phyloP scores from a whole-genome alignment of 2,329 filamentous ascomycete species.

The Capronia coronata region DNA sequence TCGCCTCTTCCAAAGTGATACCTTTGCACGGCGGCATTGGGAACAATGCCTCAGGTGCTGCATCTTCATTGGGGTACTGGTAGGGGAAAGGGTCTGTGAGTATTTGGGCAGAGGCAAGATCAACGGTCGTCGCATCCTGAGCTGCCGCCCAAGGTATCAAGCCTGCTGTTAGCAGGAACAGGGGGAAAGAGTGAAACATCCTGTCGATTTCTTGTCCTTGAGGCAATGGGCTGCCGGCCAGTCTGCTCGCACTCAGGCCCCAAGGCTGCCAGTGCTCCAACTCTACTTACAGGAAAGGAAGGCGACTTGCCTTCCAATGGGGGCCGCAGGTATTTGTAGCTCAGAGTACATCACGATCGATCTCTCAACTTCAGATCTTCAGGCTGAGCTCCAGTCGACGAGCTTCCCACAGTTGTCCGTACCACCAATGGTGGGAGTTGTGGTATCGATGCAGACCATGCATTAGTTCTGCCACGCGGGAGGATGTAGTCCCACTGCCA shows the following conservation, averaged over 20 bases:
- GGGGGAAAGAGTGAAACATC: neutral
- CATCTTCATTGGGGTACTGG: conserved; percentile 5
- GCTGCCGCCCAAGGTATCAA: neutral
- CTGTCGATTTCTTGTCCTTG: neutral
- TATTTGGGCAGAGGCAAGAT: neutral
- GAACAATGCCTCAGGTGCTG: conserved; percentile 37
- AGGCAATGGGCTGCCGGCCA: neutral
- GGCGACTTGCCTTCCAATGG: too few relatives aligned
- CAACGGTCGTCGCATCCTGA: neutral
- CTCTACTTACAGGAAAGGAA: too few relatives aligned
- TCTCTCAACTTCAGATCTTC: too few relatives aligned
- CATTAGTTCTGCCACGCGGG: neutral
- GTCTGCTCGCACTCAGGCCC: too few relatives aligned
- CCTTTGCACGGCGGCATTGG: conserved; percentile 57
- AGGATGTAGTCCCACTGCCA: neutral
- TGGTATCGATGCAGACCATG: too few relatives aligned
- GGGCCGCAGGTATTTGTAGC: too few relatives aligned
- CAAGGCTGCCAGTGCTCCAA: too few relatives aligned
- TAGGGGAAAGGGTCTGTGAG: conserved; percentile 2
- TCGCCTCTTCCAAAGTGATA: conserved; percentile 60
- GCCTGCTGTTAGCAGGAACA: neutral
- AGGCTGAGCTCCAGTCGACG: neutral
- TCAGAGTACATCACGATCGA: too few relatives aligned
- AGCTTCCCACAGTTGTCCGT: neutral
- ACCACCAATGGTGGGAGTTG: neutral